Evolutionary conservation across 129 eudicot genomes (phyloP).

Genomic region (Centrapalus pauciflorus): DNA sequence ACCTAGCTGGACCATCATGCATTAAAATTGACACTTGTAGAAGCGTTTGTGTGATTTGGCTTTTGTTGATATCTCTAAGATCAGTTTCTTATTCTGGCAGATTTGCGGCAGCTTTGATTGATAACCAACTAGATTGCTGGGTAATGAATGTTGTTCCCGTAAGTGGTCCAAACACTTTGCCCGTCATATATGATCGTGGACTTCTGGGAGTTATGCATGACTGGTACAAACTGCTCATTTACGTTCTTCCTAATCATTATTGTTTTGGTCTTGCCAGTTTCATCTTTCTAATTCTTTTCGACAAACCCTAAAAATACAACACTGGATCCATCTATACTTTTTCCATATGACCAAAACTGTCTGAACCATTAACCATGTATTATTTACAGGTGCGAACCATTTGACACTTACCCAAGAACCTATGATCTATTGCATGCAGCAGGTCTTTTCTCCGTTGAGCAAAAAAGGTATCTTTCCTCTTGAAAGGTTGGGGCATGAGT

Average conservation of each 20-base stretch:
- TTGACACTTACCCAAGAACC: conserved; percentile 96
- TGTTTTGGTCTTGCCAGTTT: not conserved
- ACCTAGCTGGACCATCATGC: no score
- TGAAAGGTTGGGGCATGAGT: not conserved
- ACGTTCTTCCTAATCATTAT: not conserved
- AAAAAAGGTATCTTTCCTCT: conserved; percentile 52
- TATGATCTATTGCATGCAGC: conserved; percentile 91
- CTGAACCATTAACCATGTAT: no score
- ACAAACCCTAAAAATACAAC: not conserved
- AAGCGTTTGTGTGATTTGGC: no score
- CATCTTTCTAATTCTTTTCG: not conserved
- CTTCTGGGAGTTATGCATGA: conserved; percentile 97
- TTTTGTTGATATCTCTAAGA: not conserved
- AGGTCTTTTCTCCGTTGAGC: conserved; percentile 78
- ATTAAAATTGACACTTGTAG: no score
- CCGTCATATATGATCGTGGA: conserved; percentile 91
- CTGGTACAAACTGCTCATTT: conserved; percentile 46
- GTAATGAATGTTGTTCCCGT: conserved; percentile 93
- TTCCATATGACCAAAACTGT: conserved; percentile 4
- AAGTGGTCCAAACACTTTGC: conserved; percentile 89
- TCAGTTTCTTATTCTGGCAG: conserved; percentile 30
- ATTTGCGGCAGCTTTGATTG: conserved; percentile 89
- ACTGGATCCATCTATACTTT: not conserved
- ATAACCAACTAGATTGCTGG: conserved; percentile 76
- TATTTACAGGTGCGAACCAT: conserved; percentile 82